Evolutionary conservation across 2,329 filamentous ascomycete genomes (phyloP), one percentile per base, ranked within the genome.

Genomic region (Fusarium sp.): DNA sequence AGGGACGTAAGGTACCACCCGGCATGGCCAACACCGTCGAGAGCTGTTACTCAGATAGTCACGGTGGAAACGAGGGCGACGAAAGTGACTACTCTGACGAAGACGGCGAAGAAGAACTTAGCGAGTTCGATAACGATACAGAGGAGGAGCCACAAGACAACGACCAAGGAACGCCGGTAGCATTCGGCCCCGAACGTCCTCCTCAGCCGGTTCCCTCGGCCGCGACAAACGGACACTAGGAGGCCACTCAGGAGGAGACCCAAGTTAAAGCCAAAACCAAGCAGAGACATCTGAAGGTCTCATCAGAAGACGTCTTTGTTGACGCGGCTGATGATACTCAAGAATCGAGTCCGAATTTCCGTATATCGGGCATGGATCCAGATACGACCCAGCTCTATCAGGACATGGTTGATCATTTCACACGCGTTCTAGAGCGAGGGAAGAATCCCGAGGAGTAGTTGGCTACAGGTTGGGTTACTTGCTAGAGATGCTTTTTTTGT

Each of bases 1-100:
- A 97, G 75, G 94, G 95, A 17, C 90, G 95, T 62, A 93, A 93
- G 55, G 87, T 89, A 52, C 85, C 87, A 6, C 87, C 91, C 59
- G 89, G 88, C 58, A 83, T 87, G 80, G 86, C 82, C 56, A 85
- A 82, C 67, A 87, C 86, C 68, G 83, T 87, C 67, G 89, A 88
- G 77, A 87, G 75, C 75, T 84, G 77, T 78, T 89, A 90, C 69
- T 85, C 87, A 29, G 85, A 85, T 70, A 81, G 78, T 61, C 80
- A 82, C 63, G 81, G 80, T 41, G 81, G 82, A 49, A 73, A 68
- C 35, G 86, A 87, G 48, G 85, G 82, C 25, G 86, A 85, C 43
- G 87, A 89, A 67, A 89, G 85, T 73, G 89, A 90, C 66, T 89
- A 90, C 72, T 86, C 85, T n/a, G 85, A 85, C n/a, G 82, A 87